Percentiles rank a stretch among this genome's conserved stretches.
These are phyloP conservation scores for Cryptococcus jaspeensis DNA, from an alignment of 1,284 basidiomycete species.

Conservation along the genomic window DNA sequence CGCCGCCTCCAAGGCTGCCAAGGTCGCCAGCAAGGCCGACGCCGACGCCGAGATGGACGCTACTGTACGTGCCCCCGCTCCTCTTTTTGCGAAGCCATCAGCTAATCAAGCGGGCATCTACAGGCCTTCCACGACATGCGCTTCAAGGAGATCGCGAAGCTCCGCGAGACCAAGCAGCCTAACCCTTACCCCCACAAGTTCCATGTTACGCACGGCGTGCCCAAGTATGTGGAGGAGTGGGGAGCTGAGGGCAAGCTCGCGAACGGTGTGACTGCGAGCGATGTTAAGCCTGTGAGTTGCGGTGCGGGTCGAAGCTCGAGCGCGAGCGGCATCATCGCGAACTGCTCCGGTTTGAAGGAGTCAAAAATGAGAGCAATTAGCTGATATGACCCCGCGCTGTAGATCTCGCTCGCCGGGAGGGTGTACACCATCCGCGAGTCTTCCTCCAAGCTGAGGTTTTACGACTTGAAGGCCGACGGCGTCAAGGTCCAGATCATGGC, in stretches of 20 bases:
- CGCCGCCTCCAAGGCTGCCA: constrained; percentile 58
- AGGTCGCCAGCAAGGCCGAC: constrained; percentile 62
- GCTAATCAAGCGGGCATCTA: neutral
- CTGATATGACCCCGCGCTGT: neutral
- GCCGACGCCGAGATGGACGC: constrained; percentile 52
- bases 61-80: constrained; percentile 23
- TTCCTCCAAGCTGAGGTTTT: constrained; percentile 86
- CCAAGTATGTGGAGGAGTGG: constrained; percentile 73
- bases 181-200: constrained; percentile 99
- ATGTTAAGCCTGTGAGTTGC: constrained; percentile 28
- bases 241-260: constrained; percentile 69
- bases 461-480: constrained; percentile 92
- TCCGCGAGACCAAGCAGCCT: constrained; percentile 79
- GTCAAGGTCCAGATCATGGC: constrained; percentile 95
- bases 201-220: constrained; percentile 77
- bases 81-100: neutral
- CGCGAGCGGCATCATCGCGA: too few species aligned
- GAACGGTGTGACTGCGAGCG: constrained; percentile 35
- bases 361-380: neutral
- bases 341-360: neutral
- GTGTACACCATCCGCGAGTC: constrained; percentile 86
- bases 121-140: constrained; percentile 97
- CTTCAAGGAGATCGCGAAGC: constrained; percentile 78
- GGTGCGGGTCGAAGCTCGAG: neutral
- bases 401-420: constrained; percentile 74